Percentiles rank a stretch among this genome's conserved stretches.
phyloP scores from a whole-genome alignment of 495 filamentous ascomycete genomes.

The Penicillium desertorum region DNA sequence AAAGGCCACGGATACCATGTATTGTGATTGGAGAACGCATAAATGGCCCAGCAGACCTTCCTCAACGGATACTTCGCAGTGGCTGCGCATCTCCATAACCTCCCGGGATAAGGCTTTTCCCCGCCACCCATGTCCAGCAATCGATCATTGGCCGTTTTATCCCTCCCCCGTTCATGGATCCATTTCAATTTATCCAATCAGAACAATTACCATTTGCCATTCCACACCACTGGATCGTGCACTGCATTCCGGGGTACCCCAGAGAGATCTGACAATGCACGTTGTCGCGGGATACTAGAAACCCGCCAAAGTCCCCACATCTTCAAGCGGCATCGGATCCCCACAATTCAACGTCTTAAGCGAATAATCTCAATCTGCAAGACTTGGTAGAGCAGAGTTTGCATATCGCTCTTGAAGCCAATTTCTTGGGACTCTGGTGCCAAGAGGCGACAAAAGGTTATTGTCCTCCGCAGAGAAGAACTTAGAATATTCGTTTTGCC shows the following conservation, averaged over 20 bases:
- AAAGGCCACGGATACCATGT: background rate
- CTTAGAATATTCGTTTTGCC: slow-evolving; percentile 17
- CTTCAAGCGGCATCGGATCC: slow-evolving; percentile 19
- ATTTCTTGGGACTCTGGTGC: slow-evolving; percentile 4
- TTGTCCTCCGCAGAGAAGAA: background rate
- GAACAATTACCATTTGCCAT: background rate
- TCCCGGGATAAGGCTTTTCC: slow-evolving; percentile 32
- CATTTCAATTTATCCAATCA: slow-evolving; percentile 16
- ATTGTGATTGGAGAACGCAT: background rate
- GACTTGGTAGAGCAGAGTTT: slow-evolving; percentile 5
- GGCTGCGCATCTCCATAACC: background rate
- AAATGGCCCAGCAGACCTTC: too few species aligned
- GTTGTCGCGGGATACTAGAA: slow-evolving; percentile 5
- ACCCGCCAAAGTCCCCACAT: slow-evolving; percentile 11
- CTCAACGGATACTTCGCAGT: background rate
- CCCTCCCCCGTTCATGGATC: slow-evolving; percentile 7
- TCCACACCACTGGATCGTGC: slow-evolving; percentile 5
- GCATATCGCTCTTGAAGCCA: background rate
- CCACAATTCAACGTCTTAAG: slow-evolving; percentile 12
- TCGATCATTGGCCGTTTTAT: slow-evolving; percentile 16
- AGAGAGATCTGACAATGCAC: background rate
- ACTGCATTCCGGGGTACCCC: slow-evolving; percentile 17
- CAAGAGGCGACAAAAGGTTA: slow-evolving; percentile 8
- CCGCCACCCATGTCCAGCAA: slow-evolving; percentile 13
- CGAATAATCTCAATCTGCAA: slow-evolving; percentile 6